Base-by-base conservation (phyloP, 225 moss, liverwort and hornwort species). In the Bryoerythrophyllum caledonicum region DNA sequence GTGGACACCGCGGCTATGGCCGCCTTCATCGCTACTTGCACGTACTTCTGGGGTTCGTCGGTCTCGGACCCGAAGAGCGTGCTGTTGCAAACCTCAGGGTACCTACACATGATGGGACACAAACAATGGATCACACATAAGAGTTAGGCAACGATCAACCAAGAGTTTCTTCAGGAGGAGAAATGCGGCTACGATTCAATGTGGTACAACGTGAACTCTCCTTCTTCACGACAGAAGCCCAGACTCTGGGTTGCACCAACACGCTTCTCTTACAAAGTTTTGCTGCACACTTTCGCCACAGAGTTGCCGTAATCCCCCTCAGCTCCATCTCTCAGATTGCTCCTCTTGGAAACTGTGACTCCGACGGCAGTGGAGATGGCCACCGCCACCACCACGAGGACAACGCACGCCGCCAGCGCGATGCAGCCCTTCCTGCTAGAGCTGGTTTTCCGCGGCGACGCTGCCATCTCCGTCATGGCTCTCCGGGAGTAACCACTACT, bases 231-330 rank as follows among this genome's bases (percentile, higher is more conserved):
- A n/a, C n/a, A n/a, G n/a, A n/a, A n/a, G n/a, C n/a, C n/a, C n/a
- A n/a, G n/a, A n/a, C 30, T 30, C 30, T 30, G 30, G 30, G 4
- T 30, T 30, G 30, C 30, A 30, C 30, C 30, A 30, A n/a, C n/a
- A n/a, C n/a, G n/a, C n/a, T n/a, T n/a, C n/a, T 19, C 85, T 85
- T 83, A 89, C 88, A 86, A 77, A 69, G 88, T 89, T 13, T 77
- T 79, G 71, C 60, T 83, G 81, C 88, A 84, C 19, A 89, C 23
- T 46, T 59, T 64, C 16, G 65, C 3, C 16, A 83, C 68, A 27
- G 85, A 82, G 68, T 57, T 73, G 2, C 59, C 46, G 60, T 38
- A 38, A 38, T 10, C 38, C 38, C 41, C 74, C 7, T 32, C 85
- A 59, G 77, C 68, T 49, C 59, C 53, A 20, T 24, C 57, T 6